phyloP scores from a whole-genome alignment of 495 filamentous ascomycete genomes.

The Venustampulla echinocandica region DNA sequence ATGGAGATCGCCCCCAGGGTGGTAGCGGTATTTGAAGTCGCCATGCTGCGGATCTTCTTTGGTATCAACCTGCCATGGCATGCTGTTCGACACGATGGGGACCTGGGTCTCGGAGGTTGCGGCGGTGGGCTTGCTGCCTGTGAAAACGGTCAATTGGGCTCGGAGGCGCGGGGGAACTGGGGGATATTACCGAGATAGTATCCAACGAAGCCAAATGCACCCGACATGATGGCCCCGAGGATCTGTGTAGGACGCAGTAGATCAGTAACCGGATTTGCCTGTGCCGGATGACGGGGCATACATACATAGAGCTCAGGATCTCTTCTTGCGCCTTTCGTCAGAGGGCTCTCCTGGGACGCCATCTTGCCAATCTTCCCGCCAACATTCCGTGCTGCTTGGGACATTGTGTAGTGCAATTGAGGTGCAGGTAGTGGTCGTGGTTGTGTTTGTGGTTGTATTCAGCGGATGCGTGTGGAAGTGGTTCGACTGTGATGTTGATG shows the following conservation, averaged over 20 bases:
- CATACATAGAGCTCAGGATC: constrained; percentile 79
- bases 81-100: constrained; percentile 58
- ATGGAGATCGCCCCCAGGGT: constrained; percentile 54
- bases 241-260: constrained; percentile 45
- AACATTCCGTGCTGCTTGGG: constrained; percentile 36
- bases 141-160: constrained; percentile 20
- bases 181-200: constrained; percentile 61
- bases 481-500: constrained; percentile 23
- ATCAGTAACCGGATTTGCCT: constrained; percentile 1
- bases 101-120: constrained; percentile 74
- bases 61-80: constrained; percentile 77
- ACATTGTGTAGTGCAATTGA: constrained; percentile 32
- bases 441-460: constrained; percentile 20
- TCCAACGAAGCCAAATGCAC: constrained; percentile 77
- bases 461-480: constrained; percentile 27
- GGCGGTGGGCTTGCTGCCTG: constrained; percentile 77
- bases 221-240: constrained; percentile 84
- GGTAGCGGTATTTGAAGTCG: constrained; percentile 63
- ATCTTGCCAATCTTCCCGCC: constrained; percentile 29
- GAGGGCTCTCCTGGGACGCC: constrained; percentile 19
- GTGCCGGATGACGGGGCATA: background rate
- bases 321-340: constrained; percentile 60
- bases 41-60: constrained; percentile 40
- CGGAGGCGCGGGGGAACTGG: constrained; percentile 9
- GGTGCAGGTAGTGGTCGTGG: constrained; percentile 14